Base-by-base conservation (phyloP, 352 stramenopile genomes). In the Pythium sukuiense region DNA sequence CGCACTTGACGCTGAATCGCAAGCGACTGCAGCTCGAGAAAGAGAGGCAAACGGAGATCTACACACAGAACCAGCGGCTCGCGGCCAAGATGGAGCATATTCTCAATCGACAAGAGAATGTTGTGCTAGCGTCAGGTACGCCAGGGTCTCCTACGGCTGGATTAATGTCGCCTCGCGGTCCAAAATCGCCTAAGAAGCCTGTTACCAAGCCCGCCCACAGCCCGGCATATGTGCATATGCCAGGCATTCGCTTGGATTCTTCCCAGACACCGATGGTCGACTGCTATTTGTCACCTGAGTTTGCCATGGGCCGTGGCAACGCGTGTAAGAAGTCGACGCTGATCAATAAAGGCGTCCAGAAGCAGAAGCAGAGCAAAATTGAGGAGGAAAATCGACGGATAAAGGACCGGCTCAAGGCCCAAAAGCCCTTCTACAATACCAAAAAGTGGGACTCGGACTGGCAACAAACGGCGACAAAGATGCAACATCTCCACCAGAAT, bases 21-120 rank as follows among this genome's bases (percentile, higher is more conserved):
- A 93, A 93, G 65, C 76, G 74, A 26, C 67, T 77, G 43, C 85
- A 93, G 64, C 58, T 79, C 33, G 80, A 90, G 48, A 75, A 73
- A 45, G 85, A 93, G 45, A 73, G 73, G 39, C 81, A 92, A 59
- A 68, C 73, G 26, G 71, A 78, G 29, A 90, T 93, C 62, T 88
- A 80, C 26, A 53, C 72, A 18, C 78, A 92, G 63, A 93, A 93
- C 67, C 83, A 90, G 69, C 77, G 76, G 2, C 74, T 93, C 16
- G 80, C 77, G 55, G 72, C 70, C 66, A 91, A 86, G 41, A 92
- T 93, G 85, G 73, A 89, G 24, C 72, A 87, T 46, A 93, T 93
- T 37, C 59, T 82, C 58, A 71, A 82, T 26, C 79, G 83, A 18
- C 77, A 88, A 33, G 83, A 91, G 37, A 89, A 87, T 56, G 63